These are phyloP conservation scores for Eustoma russellianum DNA, from an alignment of 257 asterid genomes.

Conservation along the genomic window DNA sequence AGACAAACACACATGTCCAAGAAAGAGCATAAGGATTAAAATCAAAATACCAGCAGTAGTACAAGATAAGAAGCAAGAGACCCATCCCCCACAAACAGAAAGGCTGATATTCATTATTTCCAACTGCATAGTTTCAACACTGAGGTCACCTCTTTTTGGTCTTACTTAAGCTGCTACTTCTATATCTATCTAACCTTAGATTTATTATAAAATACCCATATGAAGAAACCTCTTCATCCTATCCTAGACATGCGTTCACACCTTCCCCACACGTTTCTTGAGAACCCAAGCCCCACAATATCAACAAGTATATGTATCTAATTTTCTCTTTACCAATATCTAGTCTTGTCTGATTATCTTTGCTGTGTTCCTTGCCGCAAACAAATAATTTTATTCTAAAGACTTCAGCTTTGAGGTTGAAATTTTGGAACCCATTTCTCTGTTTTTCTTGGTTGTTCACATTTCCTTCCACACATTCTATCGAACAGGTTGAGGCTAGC, in stretches of 20 bases:
- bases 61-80: background rate
- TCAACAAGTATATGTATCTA: background rate
- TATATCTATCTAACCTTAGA: background rate
- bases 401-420: slow-evolving; percentile 14
- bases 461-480: slow-evolving; percentile 30
- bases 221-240: slow-evolving; percentile 18
- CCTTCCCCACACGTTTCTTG: slow-evolving; percentile 31
- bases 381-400: background rate
- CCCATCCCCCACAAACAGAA: background rate
- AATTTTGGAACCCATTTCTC: slow-evolving; percentile 18
- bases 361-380: background rate
- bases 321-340: background rate
- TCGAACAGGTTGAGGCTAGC: slow-evolving; percentile 29
- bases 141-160: slow-evolving; percentile 17
- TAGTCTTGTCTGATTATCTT: background rate
- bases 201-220: background rate
- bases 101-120: slow-evolving; percentile 6
- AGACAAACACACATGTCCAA: background rate
- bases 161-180: slow-evolving; percentile 5
- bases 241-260: slow-evolving; percentile 42
- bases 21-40: slow-evolving; percentile 3
- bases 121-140: slow-evolving; percentile 17
- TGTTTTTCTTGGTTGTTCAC: slow-evolving; percentile 40
- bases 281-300: slow-evolving; percentile 4
- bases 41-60: background rate